These are phyloP conservation scores for Chaetomium cochliodes DNA, from an alignment of 495 filamentous ascomycete species.

Conservation along the genomic window DNA sequence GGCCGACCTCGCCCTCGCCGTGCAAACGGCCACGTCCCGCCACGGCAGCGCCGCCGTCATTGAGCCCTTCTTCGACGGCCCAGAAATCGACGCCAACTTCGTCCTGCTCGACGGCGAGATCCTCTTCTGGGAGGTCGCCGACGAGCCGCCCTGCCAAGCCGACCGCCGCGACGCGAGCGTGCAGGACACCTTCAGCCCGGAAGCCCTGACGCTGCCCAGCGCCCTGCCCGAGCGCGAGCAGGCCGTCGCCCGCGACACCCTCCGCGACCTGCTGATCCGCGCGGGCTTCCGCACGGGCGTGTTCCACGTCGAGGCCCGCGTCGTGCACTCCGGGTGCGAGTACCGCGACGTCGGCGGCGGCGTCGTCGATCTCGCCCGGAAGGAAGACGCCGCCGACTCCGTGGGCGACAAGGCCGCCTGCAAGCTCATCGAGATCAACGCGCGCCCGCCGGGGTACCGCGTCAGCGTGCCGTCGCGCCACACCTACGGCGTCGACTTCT, in stretches of 20 bases:
- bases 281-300: constrained; percentile 39
- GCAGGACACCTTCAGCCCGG: constrained; percentile 38
- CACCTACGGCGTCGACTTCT: constrained; percentile 48
- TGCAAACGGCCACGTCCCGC: constrained; percentile 29
- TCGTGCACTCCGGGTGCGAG: constrained; percentile 38
- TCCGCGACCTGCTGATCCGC: constrained; percentile 36
- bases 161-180: constrained; percentile 34
- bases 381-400: too few species aligned
- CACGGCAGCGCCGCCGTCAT: constrained; percentile 35
- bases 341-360: constrained; percentile 27
- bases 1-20: constrained; percentile 28
- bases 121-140: constrained; percentile 51
- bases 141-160: constrained; percentile 52
- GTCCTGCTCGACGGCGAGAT: constrained; percentile 50
- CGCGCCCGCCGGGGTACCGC: constrained; percentile 39
- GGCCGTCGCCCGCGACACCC: constrained; percentile 28
- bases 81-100: constrained; percentile 56
- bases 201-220: constrained; percentile 43
- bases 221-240: constrained; percentile 41
- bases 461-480: constrained; percentile 29
- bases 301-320: constrained; percentile 35
- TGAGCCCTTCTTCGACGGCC: constrained; percentile 42
- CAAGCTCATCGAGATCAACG: constrained; percentile 44
- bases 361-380: constrained; percentile 5
- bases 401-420: constrained; percentile 18